Conservation (phyloP, 2,329 filamentous ascomycete genomes). For the Colletotrichum liriopes region DNA sequence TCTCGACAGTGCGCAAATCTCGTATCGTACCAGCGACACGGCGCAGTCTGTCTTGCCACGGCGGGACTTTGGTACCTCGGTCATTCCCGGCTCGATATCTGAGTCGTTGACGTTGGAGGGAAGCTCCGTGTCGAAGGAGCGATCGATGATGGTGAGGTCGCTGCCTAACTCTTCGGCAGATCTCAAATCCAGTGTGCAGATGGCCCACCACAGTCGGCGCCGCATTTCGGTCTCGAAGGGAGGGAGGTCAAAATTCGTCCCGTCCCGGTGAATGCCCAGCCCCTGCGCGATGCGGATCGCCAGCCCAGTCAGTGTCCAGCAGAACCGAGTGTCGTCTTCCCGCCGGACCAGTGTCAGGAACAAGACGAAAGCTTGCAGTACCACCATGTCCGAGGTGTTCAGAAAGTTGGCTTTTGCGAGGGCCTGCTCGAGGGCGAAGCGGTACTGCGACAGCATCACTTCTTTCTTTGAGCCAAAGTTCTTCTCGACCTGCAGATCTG, state of each 20-base stretch:
- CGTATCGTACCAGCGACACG: conserved; percentile 64
- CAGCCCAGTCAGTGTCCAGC: conserved; percentile 73
- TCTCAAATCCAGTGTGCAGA: conserved; percentile 70
- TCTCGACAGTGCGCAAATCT: conserved; percentile 62
- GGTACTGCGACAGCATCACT: conserved; percentile 63
- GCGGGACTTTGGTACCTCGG: conserved; percentile 62
- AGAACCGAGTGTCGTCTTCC: conserved; percentile 66
- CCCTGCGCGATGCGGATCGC: conserved; percentile 72
- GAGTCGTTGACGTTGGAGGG: conserved; percentile 67
- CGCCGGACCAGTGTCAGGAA: conserved; percentile 67
- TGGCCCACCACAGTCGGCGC: conserved; percentile 74
- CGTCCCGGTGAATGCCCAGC: conserved; percentile 73
- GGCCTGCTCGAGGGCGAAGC: conserved; percentile 70
- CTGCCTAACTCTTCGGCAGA: conserved; percentile 69
- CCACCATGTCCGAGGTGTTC: conserved; percentile 68
- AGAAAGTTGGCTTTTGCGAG: conserved; percentile 72
- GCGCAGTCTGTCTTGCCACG: conserved; percentile 69
- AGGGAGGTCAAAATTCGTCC: conserved; percentile 64
- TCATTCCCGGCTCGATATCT: conserved; percentile 63
- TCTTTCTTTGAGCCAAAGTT: conserved; percentile 62
- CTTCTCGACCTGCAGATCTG: conserved; percentile 48
- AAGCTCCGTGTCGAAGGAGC: conserved; percentile 63
- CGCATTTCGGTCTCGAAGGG: conserved; percentile 74
- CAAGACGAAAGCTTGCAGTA: conserved; percentile 72
- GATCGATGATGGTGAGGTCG: conserved; percentile 59